A percentile compares a stretch with the other conserved stretches of the same genome.
These are phyloP conservation scores for Fusarium coffeatum DNA, from an alignment of 2,329 filamentous ascomycete genomes.

Conservation along the genomic window DNA sequence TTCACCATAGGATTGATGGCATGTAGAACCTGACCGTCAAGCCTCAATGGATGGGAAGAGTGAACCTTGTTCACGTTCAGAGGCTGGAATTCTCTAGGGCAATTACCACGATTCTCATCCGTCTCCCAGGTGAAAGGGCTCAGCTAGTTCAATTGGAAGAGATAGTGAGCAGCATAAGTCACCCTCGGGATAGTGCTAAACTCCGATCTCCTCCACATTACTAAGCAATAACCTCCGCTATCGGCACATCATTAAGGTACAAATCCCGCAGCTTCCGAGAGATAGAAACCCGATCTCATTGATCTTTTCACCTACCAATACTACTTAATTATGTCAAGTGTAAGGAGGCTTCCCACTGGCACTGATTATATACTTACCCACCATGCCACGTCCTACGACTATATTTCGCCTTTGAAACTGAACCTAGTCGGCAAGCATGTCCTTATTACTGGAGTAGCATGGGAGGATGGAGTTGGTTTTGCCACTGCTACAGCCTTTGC, in stretches of 20 bases:
- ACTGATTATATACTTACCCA: neutral
- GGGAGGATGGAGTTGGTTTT: neutral
- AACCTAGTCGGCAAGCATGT: neutral
- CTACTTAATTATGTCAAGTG: neutral
- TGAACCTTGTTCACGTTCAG: no score
- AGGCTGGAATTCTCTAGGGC: no score
- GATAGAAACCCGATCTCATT: rapidly evolving
- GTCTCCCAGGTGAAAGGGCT: no score
- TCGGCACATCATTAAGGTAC: neutral
- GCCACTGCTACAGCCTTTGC: neutral
- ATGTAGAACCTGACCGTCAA: no score
- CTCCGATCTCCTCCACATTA: no score
- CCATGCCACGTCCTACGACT: neutral
- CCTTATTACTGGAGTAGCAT: neutral
- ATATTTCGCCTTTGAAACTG: neutral
- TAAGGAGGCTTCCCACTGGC: neutral
- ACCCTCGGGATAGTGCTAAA: no score
- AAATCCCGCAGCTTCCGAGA: neutral
- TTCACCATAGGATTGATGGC: no score
- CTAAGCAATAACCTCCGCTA: neutral
- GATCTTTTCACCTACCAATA: no score
- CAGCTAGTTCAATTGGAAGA: no score
- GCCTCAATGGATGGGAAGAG: no score
- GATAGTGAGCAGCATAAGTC: no score
- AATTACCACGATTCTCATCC: no score